Conservation (phyloP, 2,329 filamentous ascomycete species). For the Fusarium sp. region DNA sequence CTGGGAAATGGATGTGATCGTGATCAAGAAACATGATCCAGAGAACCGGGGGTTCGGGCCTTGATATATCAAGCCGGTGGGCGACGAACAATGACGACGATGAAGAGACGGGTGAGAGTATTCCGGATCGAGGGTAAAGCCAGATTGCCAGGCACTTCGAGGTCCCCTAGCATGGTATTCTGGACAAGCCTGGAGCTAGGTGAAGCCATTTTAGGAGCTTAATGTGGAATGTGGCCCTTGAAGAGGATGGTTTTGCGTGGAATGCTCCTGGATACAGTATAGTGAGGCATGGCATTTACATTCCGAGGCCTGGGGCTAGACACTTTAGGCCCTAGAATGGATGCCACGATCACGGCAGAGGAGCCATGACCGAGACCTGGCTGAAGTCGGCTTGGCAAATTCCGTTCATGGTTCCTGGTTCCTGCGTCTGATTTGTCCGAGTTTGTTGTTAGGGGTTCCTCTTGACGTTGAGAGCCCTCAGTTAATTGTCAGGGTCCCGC, state of each 20-base stretch:
- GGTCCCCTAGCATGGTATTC: conserved; percentile 29
- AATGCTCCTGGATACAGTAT: conserved; percentile 37
- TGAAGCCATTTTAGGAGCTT: conserved; percentile 36
- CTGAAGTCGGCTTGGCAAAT: background rate
- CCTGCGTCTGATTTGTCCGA: conserved; percentile 36
- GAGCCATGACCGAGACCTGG: conserved; percentile 18
- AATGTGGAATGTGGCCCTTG: conserved; percentile 37
- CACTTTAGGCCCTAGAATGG: conserved; percentile 5
- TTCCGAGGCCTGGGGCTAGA: conserved; percentile 31
- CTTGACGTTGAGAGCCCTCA: conserved; percentile 15
- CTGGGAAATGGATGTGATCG: conserved; percentile 2
- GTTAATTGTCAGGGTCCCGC: conserved; percentile 25
- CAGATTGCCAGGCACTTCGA: conserved; percentile 24
- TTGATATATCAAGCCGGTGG: conserved; percentile 40
- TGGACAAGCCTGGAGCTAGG: conserved; percentile 30
- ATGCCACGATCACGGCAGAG: conserved; percentile 25
- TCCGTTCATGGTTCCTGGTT: conserved; percentile 33
- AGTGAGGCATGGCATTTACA: conserved; percentile 26
- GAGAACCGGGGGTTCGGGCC: conserved; percentile 2
- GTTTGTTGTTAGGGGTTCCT: conserved; percentile 1
- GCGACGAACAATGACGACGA: background rate
- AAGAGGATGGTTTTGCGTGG: conserved; percentile 25
- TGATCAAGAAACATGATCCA: background rate
- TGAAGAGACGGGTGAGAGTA: background rate
- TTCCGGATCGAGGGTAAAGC: conserved; percentile 33